Base-by-base conservation (phyloP, 1,139 yeast species). In the Taphrina betulina region DNA sequence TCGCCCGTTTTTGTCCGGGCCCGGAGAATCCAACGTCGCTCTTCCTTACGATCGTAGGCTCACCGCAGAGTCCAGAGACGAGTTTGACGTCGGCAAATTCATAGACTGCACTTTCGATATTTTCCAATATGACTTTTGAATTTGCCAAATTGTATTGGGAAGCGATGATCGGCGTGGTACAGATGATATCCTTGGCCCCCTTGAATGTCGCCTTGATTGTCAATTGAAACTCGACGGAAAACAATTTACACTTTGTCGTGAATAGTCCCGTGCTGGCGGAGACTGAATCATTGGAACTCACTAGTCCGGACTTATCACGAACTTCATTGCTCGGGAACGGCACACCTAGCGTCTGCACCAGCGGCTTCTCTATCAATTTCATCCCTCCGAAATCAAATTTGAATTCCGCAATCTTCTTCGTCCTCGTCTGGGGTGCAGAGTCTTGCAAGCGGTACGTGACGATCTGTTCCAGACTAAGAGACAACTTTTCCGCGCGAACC, bases 131-230 rank as follows among this genome's bases (percentile, higher is more conserved):
- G 20, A 35, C 45, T 24, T 50, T 33, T 4, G 54, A 41, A 8
- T 41, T 46, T 14, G 38, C 34, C n/a, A 50, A 12, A 5, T 45
- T 31, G 19, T 50, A 50, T 26, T 38, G 54, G 16, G 54, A 54
- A 5, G 33, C 54, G 5, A 50, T 29, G 34, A 54, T 52, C 10
- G 57, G 43, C 3, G 22, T 34, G 10, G 28, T 26, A 7, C 38
- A 19, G 4, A 37, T 19, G n/a, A 52, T 42, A 19, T 52, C 57
- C 23, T 52, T 52, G 34, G 57, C 57, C 33, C 43, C 38, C 31
- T 35, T 42, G 57, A 52, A 44, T n/a, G 33, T 31, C 10, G 57
- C 57, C 16, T 40, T 22, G 8, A 52, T 31, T 17, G 17, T 34
- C 19, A 52, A 14, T 26, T 35, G 36, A 23, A 35, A 52, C 10